Evolutionary conservation across 306 rosid genomes (phyloP), one percentile per base, ranked within the genome.

Genomic region (Sophora flavescens): DNA sequence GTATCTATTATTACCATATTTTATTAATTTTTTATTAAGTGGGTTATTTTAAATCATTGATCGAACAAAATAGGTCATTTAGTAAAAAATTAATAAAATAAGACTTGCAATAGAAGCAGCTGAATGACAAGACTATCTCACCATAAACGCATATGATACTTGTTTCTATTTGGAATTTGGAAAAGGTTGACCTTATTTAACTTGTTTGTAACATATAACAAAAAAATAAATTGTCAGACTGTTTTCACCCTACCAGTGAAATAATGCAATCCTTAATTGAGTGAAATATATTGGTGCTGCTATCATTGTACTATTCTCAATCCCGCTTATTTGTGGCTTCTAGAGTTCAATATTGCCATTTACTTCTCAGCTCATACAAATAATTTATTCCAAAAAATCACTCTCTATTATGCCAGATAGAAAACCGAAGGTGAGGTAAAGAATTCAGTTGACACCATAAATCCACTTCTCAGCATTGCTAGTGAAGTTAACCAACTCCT

Each of bases 401-500:
- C 28, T 44, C 79, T 38, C 26, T 45, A 3, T 6, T 59, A 8
- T 22, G 41, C 10, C 30, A 17, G 63, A 76, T 47, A 42, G 53
- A 17, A 71, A 56, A 52, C 44, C n/a, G 41, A 50, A 52, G n/a
- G 54, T 44, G 64, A 79, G 39, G 13, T 44, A 28, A 69, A 62
- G 39, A 75, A 86, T 87, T 87, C 86, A 88, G 81, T 92, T 85
- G 16, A 0, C 80, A 58, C 93, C 99, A 71, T 95, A 95, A 84
- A 95, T 3, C 99, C 99, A 95, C 81, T 83, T 92, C 92, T 91
- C 99, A 12, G 91, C 72, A 71, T 89, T 92, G 93, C 92, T 88
- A 56, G 96, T 90, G 90, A 84, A 95, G 61, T 78, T 82, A 65
- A 95, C 93, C 86, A 95, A 82, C 79, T 95, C 97, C 47, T 89